phyloP scores from a whole-genome alignment of 257 asterid genomes.

The Thymus quinquecostatus region DNA sequence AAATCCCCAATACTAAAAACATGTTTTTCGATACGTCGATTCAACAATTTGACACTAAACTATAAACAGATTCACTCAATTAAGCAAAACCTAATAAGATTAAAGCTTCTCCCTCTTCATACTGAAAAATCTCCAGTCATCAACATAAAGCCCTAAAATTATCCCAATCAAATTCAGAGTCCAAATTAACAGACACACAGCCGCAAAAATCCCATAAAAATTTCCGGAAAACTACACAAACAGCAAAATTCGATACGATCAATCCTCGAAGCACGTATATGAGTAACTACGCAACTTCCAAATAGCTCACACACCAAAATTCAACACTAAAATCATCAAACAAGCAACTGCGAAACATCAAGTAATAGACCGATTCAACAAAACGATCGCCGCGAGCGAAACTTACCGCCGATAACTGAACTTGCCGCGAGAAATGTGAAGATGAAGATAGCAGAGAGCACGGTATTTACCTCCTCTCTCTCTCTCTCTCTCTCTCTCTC shows the following conservation, averaged over 20 bases:
- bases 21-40: no score
- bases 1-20: no score
- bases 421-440: constrained; percentile 23
- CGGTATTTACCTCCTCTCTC: neutral
- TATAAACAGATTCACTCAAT: neutral
- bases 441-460: neutral
- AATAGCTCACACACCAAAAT: neutral
- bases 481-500: neutral
- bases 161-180: constrained; percentile 25
- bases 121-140: constrained; percentile 3
- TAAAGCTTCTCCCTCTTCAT: neutral
- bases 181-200: constrained; percentile 12
- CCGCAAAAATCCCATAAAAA: constrained; percentile 15
- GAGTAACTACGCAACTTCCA: neutral
- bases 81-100: neutral
- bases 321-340: neutral
- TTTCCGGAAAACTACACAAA: neutral
- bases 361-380: neutral
- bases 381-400: neutral
- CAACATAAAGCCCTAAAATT: constrained; percentile 29
- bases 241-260: constrained; percentile 12
- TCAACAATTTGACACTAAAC: neutral
- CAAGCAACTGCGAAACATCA: neutral
- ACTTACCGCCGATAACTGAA: constrained; percentile 18
- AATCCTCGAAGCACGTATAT: neutral